Base-by-base conservation (phyloP, 345 rosid genomes). In the Syzygium aromaticum region DNA sequence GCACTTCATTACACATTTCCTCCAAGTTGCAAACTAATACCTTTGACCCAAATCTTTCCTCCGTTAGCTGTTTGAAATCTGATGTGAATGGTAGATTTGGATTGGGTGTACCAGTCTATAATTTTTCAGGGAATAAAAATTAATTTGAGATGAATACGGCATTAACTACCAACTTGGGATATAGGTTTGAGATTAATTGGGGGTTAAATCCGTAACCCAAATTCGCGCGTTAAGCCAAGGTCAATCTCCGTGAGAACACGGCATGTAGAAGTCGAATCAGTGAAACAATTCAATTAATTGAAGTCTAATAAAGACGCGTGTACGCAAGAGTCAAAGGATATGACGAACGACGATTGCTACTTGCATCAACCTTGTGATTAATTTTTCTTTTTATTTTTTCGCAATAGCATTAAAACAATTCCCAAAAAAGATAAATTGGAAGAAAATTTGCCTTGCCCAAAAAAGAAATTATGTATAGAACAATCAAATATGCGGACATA, bases 91-190 rank as follows among this genome's bases (percentile, higher is more conserved):
- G 25, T 38, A 33, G 25, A 19, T 67, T 33, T 33, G 13, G 25
- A 0, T 67, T 0, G 0, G 3, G 1, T 38, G 1, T 5, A 19
- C 9, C 2, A 1, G 0, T 33, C 38, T 73, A 5, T 3, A 2
- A 19, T 33, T 73, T 73, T 33, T 38, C 0, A 1, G 38, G 12
- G 5, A 38, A 64, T 64, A 64, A 64, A 64, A 64, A 64, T 28
- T 2, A 0, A 0, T 64, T 64, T 33, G 6, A 12, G 3, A 30
- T 67, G 9, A 19, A 38, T 3, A 11, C 2, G 14, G 14, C 4
- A 19, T 21, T 13, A 5, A 25, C 1, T 73, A 38, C 2, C 19
- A 73, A 11, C 21, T 2, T 9, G 11, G 49, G 3, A 33, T 73
- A 73, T 11, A 2, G 8, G 19, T 17, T 33, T 73, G 80, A 19